These are phyloP conservation scores for Citrus inodora DNA, from an alignment of 345 rosid genomes.

Conservation along the genomic window DNA sequence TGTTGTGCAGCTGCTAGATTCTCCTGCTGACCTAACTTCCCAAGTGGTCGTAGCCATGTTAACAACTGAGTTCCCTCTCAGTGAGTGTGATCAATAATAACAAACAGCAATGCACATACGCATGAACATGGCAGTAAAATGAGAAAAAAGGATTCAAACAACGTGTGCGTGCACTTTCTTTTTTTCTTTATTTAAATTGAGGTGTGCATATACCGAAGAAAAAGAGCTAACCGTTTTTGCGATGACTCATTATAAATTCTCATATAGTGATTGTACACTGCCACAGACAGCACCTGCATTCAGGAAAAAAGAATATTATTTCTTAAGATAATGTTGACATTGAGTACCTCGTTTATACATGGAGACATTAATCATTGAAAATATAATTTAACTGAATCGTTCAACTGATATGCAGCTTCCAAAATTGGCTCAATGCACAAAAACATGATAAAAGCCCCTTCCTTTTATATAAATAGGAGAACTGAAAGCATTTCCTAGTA, in stretches of 20 bases:
- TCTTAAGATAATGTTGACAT: background rate
- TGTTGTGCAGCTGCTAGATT: conserved; percentile 29
- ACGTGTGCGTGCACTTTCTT: background rate
- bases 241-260: conserved; percentile 71
- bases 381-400: background rate
- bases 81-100: background rate
- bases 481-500: background rate
- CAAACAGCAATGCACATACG: background rate
- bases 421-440: background rate
- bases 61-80: conserved; percentile 15
- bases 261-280: conserved; percentile 97
- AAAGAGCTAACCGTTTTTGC: conserved; percentile 58
- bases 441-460: background rate
- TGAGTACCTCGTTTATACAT: background rate
- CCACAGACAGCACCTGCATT: conserved; percentile 92
- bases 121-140: background rate
- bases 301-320: background rate
- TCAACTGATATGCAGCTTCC: background rate
- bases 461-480: background rate
- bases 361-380: background rate
- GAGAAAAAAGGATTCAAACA: background rate
- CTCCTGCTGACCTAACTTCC: conserved; percentile 72
- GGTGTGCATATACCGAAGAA: background rate
- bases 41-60: conserved; percentile 32
- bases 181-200: no score